phyloP scores from a whole-genome alignment of 1,284 basidiomycete genomes.

The Heterobasidion irregulare region DNA sequence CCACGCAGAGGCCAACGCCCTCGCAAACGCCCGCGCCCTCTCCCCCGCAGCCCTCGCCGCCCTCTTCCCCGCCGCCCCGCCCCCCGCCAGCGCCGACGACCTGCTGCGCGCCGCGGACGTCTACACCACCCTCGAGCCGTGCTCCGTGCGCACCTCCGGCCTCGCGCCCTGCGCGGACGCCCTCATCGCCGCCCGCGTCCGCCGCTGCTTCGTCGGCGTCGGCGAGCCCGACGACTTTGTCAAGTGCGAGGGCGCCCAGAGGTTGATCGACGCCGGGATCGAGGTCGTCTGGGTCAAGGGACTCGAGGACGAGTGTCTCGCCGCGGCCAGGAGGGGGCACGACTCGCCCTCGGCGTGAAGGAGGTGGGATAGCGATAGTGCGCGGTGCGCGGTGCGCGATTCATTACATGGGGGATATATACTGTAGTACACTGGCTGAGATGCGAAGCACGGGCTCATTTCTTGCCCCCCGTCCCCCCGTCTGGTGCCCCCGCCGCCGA shows the following conservation, averaged over 20 bases:
- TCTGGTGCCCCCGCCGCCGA: too few species aligned
- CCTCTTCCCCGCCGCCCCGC: slow-evolving; percentile 31
- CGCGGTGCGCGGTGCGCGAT: too few species aligned
- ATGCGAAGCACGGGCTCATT: not conserved
- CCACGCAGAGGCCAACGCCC: slow-evolving; percentile 94
- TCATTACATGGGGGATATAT: too few species aligned
- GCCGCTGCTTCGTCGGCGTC: slow-evolving; percentile 83
- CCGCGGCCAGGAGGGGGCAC: slow-evolving; percentile 59
- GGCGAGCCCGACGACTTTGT: slow-evolving; percentile 96
- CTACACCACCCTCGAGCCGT: slow-evolving; percentile 97
- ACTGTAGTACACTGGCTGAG: too few species aligned
- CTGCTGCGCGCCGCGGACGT: slow-evolving; percentile 60
- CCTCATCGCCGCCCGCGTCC: slow-evolving; percentile 67
- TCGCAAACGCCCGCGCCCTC: slow-evolving; percentile 60
- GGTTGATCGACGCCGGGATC: slow-evolving; percentile 69
- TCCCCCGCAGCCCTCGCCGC: slow-evolving; percentile 31
- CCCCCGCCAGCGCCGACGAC: slow-evolving; percentile 22
- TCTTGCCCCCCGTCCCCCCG: not conserved
- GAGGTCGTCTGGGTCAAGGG: slow-evolving; percentile 70
- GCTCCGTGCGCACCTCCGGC: slow-evolving; percentile 85
- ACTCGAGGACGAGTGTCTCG: slow-evolving; percentile 70
- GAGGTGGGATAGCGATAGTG: too few species aligned
- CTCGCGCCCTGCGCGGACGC: slow-evolving; percentile 83
- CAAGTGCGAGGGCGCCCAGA: slow-evolving; percentile 79
- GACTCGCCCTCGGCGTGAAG: not conserved